Evolutionary conservation across 2,329 filamentous ascomycete species (phyloP), one percentile per base, ranked within the genome.

Genomic region (Phaeosphaeria sp.): DNA sequence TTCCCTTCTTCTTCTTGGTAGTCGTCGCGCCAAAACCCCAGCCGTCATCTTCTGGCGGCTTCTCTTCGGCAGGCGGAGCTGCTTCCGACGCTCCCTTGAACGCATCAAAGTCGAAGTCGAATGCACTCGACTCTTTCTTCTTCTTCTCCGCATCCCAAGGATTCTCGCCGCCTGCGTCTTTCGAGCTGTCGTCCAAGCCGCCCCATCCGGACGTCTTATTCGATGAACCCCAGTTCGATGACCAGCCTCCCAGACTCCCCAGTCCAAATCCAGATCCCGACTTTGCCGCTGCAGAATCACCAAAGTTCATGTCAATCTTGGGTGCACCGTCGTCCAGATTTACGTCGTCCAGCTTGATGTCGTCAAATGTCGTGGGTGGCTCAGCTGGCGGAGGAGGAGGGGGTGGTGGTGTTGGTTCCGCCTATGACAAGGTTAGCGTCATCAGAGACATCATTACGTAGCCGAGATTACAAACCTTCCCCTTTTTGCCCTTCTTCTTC

Each of bases 251-350:
- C 24, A 70, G 50, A 30, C 67, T 50, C 33, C 58, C 48, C 50
- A 74, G 65, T 39, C 67, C 60, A 61, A 53, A 58, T 55, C 61
- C 60, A 60, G 55, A 58, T 57, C 61, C 27, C 40, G 70, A 65
- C 65, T 73, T 71, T 17, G 59, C 42, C 17, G 59, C 43, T 20
- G 61, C 64, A 21, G 68, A 62, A 48, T 72, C 71, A 46, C 77
- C 78, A 60, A 82, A 80, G 59, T 77, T 78, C 59, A 83, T 73
- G 57, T 82, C 79, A 63, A 83, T 77, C 69, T 82, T 81, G 21
- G 81, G 81, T 51, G 77, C 78, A 46, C 58, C 39, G 47, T 49
- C 52, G 39, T 49, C 52, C 6, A 55, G 33, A 22, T 39, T 62
- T 36, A 61, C 68, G 55, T 83, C 77, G 74, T 82, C 74, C 64